These are phyloP conservation scores for Botrytis sinoallii DNA, from an alignment of 2,329 filamentous ascomycete genomes.

Conservation along the genomic window DNA sequence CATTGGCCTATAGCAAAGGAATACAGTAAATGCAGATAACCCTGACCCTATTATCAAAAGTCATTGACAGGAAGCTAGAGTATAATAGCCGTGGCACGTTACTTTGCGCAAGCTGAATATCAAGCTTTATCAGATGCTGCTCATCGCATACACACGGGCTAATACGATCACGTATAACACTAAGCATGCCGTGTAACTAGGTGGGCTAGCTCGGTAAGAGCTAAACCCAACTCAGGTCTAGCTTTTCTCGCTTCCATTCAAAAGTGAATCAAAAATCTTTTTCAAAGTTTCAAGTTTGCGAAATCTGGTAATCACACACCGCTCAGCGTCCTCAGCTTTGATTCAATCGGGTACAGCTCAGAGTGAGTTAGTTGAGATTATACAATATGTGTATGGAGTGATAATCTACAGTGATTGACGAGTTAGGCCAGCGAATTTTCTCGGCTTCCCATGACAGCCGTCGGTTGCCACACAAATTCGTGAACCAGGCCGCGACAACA, in stretches of 20 bases:
- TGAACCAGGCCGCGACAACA: background rate
- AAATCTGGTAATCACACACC: background rate
- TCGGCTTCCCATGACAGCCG: background rate
- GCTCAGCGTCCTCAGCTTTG: background rate
- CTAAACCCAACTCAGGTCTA: background rate
- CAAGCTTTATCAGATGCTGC: background rate
- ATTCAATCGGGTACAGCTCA: background rate
- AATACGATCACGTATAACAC: background rate
- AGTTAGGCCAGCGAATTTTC: background rate
- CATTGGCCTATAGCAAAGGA: background rate
- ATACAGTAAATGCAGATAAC: background rate
- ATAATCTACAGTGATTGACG: background rate
- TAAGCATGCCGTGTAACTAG: background rate
- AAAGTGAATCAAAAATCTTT: background rate
- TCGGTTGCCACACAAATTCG: background rate
- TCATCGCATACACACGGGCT: background rate
- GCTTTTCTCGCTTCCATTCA: background rate
- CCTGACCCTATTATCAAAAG: background rate
- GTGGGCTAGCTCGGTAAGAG: background rate
- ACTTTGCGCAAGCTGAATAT: background rate
- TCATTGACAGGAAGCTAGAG: background rate
- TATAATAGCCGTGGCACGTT: background rate
- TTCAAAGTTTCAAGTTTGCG: background rate
- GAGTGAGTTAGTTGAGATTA: background rate
- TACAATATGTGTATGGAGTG: background rate